Conservation (phyloP, 2,329 filamentous ascomycete genomes). For the Pseudocercospora eumusae region DNA sequence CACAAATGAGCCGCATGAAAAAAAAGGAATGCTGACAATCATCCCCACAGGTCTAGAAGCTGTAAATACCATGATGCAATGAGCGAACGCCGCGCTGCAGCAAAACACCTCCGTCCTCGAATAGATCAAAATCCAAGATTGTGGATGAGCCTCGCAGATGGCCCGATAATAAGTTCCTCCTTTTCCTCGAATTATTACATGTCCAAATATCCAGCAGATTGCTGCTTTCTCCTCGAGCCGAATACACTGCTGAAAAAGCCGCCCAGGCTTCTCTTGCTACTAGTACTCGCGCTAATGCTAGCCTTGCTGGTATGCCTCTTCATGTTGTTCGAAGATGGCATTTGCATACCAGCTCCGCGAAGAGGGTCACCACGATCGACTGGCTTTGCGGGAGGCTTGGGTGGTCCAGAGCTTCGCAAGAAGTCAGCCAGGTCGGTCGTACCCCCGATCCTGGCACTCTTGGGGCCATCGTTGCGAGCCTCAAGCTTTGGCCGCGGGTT, state of each 20-base stretch:
- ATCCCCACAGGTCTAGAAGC: background rate
- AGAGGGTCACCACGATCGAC: background rate
- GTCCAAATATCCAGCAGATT: constrained; percentile 6
- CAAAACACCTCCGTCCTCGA: background rate
- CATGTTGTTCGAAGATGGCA: background rate
- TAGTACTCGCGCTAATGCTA: background rate
- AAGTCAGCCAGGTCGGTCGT: constrained; percentile 28
- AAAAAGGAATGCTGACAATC: background rate
- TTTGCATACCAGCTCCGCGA: constrained; percentile 7
- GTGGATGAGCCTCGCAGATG: background rate
- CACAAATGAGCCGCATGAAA: background rate
- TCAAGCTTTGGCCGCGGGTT: constrained; percentile 21
- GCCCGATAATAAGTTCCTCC: background rate
- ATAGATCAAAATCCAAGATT: background rate
- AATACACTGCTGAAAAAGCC: background rate
- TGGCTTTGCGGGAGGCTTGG: background rate
- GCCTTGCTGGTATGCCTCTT: background rate
- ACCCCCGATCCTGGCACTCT: constrained; percentile 14
- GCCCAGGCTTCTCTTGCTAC: constrained; percentile 1
- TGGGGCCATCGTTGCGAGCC: constrained; percentile 16
- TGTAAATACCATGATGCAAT: background rate
- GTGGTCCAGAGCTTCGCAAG: constrained; percentile 22
- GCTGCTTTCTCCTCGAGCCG: background rate
- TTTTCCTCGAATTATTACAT: background rate
- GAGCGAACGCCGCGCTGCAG: constrained; percentile 5